Base-by-base conservation (phyloP, 1,139 yeast genomes). In the Hanseniaspora sp. region DNA sequence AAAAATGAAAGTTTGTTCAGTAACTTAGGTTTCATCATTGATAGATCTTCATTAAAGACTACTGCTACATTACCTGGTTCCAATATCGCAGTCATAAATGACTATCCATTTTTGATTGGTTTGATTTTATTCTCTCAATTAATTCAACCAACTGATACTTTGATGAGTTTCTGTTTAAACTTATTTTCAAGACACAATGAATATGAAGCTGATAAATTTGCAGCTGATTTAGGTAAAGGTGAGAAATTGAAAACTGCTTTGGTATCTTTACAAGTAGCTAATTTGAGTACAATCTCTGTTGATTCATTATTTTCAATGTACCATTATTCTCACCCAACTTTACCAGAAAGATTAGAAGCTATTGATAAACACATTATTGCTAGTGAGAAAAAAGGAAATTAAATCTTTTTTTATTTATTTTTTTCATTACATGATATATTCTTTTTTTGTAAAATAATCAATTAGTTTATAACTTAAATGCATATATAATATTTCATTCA, bases 171-270 rank as follows among this genome's bases (percentile, higher is more conserved):
- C 62, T 70, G 71, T 39, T 76, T 78, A 74, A 84, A 86, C 67
- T 71, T 82, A 56, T 67, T 86, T 56, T 79, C 90, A 13, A 83
- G 98, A 76, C 79, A 80, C 63, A 84, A 83, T 62, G 98, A 92
- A 71, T 92, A 82, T 64, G 88, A 92, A 70, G 98, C 98, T 28
- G 97, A 92, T 67, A 80, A 76, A 55, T 90, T 78, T 65, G 96
- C 97, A 11, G 80, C 78, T 57, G 72, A 75, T 53, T 77, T 82
- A 60, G 95, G 95, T 33, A 82, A 81, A 65, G 74, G 84, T 8
- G 74, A 76, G 38, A 82, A 81, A 54, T 77, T 92, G 66, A 77
- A 85, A 53, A 74, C 74, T 57, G 82, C 96, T 1, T 77, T 92
- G 65, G 82, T 86, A 64, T 80, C 77, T 59, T 72, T 92, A 60